These are phyloP conservation scores for Cyclotella sp. DNA, from an alignment of 108 stramenopile species.

Conservation along the genomic window DNA sequence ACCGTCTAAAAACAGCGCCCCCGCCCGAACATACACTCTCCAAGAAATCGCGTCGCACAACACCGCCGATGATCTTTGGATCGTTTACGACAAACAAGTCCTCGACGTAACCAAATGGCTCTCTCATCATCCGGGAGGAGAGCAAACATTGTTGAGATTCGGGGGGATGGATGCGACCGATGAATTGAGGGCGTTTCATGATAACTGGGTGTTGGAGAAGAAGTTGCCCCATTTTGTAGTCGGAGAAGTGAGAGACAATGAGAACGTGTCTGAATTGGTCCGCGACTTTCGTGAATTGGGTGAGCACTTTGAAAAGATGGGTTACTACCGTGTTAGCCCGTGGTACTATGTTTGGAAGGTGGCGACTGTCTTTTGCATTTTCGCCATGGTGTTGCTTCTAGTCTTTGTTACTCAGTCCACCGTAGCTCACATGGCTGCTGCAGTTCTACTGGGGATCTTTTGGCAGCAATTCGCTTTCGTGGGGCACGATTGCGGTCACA, in stretches of 20 bases:
- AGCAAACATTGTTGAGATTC: slow-evolving; percentile 65
- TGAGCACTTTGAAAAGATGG: slow-evolving; percentile 51
- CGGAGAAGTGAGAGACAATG: slow-evolving; percentile 57
- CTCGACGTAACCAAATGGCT: slow-evolving; percentile 80
- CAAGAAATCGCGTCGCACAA: slow-evolving; percentile 53
- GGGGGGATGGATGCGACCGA: slow-evolving; percentile 82
- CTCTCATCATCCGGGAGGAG: slow-evolving; percentile 73
- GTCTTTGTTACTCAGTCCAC: slow-evolving; percentile 27
- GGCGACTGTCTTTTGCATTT: slow-evolving; percentile 30
- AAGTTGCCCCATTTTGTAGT: slow-evolving; percentile 67
- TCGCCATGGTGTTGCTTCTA: slow-evolving; percentile 24
- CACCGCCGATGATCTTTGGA: slow-evolving; percentile 52
- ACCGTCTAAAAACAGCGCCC: background rate
- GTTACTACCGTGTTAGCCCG: slow-evolving; percentile 47
- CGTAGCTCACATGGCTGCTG: slow-evolving; percentile 27
- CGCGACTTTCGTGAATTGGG: slow-evolving; percentile 62
- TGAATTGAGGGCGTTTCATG: slow-evolving; percentile 74
- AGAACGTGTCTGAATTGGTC: slow-evolving; percentile 48
- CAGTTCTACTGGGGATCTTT: slow-evolving; percentile 64
- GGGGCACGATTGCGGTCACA: slow-evolving; percentile 93
- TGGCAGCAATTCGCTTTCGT: slow-evolving; percentile 94
- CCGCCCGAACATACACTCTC: slow-evolving; percentile 40
- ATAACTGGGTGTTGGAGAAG: slow-evolving; percentile 52
- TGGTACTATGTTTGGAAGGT: slow-evolving; percentile 47
- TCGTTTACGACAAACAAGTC: slow-evolving; percentile 64